Percentiles rank a stretch among this genome's conserved stretches.
phyloP scores from a whole-genome alignment of 495 filamentous ascomycete genomes.

The Eremomyces bilateralis region DNA sequence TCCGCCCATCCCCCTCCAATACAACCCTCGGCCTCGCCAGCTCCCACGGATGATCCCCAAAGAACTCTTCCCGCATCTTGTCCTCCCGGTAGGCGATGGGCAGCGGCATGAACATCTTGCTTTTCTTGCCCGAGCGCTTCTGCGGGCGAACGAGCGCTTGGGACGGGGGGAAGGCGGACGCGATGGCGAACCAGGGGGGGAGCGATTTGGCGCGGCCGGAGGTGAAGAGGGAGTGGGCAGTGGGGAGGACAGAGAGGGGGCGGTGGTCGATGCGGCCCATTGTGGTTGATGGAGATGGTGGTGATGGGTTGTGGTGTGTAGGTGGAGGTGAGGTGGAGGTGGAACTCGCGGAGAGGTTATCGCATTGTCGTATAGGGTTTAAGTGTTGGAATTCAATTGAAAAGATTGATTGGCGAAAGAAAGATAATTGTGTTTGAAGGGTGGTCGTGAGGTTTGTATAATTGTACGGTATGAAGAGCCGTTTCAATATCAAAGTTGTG shows the following conservation, averaged over 20 bases:
- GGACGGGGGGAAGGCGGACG: slow-evolving; percentile 56
- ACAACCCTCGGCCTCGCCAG: slow-evolving; percentile 71
- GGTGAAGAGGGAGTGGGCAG: slow-evolving; percentile 32
- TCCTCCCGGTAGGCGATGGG: slow-evolving; percentile 71
- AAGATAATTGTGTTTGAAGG: too few species aligned
- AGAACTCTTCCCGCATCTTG: slow-evolving; percentile 56
- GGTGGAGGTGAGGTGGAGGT: too few species aligned
- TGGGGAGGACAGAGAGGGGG: slow-evolving; percentile 49
- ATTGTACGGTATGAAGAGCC: too few species aligned
- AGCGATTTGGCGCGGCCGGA: slow-evolving; percentile 11
- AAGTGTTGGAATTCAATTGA: too few species aligned
- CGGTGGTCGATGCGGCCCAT: slow-evolving; percentile 58
- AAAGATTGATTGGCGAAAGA: too few species aligned
- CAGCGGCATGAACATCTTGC: slow-evolving; percentile 64
- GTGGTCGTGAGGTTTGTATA: too few species aligned
- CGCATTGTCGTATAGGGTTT: too few species aligned
- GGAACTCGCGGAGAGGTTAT: too few species aligned
- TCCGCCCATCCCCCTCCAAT: slow-evolving; percentile 68
- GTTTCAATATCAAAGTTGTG: too few species aligned
- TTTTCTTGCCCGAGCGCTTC: slow-evolving; percentile 22
- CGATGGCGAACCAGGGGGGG: slow-evolving; percentile 57
- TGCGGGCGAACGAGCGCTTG: slow-evolving; percentile 49
- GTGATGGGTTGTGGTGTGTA: background rate
- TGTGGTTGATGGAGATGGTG: background rate
- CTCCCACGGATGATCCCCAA: slow-evolving; percentile 91